phyloP scores from a whole-genome alignment of 108 stramenopile species.

The Skeletonema marinoi region DNA sequence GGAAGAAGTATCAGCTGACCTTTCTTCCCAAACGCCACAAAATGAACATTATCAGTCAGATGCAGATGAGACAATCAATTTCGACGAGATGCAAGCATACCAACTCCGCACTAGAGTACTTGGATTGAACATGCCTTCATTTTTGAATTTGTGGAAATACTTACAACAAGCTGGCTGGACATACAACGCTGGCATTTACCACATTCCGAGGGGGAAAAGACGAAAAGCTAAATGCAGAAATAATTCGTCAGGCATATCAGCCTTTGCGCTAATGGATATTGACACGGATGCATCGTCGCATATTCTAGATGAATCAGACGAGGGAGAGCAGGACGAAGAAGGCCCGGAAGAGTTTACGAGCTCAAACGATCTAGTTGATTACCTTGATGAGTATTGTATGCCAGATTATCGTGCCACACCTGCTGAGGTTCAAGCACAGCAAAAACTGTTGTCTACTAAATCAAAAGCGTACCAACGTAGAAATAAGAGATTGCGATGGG shows the following conservation, averaged over 20 bases:
- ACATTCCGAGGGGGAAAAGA: slow-evolving; percentile 30
- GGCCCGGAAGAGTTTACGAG: slow-evolving; percentile 31
- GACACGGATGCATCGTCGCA: not conserved
- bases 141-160: slow-evolving; percentile 41
- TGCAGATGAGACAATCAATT: slow-evolving; percentile 5
- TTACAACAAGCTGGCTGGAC: slow-evolving; percentile 45
- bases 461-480: slow-evolving; percentile 30
- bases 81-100: slow-evolving; percentile 26
- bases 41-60: not conserved
- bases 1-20: not conserved
- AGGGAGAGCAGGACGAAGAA: slow-evolving; percentile 24
- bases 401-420: slow-evolving; percentile 25
- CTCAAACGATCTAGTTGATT: slow-evolving; percentile 34
- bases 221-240: not conserved
- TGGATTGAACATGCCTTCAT: slow-evolving; percentile 30
- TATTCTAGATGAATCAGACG: not conserved
- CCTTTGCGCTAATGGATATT: not conserved
- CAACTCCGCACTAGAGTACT: slow-evolving; percentile 42
- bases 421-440: slow-evolving; percentile 6
- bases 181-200: slow-evolving; percentile 22
- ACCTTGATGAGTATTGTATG: slow-evolving; percentile 44
- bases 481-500: slow-evolving; percentile 25
- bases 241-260: not conserved
- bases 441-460: slow-evolving; percentile 5
- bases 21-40: not conserved